phyloP scores from a whole-genome alignment of 208 protist genomes.

The Wallacemonas sp. region DNA sequence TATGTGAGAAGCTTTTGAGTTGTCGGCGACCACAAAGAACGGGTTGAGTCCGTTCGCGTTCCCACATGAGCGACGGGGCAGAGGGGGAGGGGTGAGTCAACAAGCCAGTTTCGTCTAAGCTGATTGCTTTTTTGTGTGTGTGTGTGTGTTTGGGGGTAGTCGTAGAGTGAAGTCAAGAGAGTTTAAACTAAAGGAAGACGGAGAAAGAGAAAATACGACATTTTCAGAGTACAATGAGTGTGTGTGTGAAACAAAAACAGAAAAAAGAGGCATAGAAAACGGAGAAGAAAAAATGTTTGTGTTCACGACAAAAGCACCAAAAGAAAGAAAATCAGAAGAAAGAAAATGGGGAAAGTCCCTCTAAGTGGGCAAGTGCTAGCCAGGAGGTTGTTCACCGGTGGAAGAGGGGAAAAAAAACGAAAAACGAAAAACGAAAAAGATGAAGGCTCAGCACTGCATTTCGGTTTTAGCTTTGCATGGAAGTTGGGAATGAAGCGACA shows the following conservation, averaged over 20 bases:
- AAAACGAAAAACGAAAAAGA: conserved; percentile 2
- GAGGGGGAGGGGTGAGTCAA: too few relatives aligned
- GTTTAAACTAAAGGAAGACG: conserved; percentile 13
- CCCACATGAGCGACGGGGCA: too few relatives aligned
- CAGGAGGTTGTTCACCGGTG: too few relatives aligned
- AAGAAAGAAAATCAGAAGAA: background rate
- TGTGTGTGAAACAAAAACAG: background rate
- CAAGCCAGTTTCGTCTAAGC: too few relatives aligned
- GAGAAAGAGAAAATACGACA: conserved; percentile 7
- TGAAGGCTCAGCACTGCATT: too few relatives aligned
- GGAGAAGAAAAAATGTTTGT: too few relatives aligned
- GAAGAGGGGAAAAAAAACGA: conserved; percentile 4
- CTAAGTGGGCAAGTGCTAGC: background rate
- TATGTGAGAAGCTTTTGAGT: too few relatives aligned
- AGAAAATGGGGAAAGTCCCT: too few relatives aligned
- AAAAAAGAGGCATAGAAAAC: background rate
- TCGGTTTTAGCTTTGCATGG: background rate
- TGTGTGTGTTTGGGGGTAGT: background rate
- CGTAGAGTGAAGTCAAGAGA: conserved; percentile 8
- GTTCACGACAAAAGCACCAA: background rate
- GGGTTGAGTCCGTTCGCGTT: too few relatives aligned
- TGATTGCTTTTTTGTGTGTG: background rate
- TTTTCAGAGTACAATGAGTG: conserved; percentile 8
- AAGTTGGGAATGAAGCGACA: background rate
- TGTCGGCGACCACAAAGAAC: too few relatives aligned